phyloP scores from a whole-genome alignment of 2,329 filamentous ascomycete species.

The Xylaria polymorpha region DNA sequence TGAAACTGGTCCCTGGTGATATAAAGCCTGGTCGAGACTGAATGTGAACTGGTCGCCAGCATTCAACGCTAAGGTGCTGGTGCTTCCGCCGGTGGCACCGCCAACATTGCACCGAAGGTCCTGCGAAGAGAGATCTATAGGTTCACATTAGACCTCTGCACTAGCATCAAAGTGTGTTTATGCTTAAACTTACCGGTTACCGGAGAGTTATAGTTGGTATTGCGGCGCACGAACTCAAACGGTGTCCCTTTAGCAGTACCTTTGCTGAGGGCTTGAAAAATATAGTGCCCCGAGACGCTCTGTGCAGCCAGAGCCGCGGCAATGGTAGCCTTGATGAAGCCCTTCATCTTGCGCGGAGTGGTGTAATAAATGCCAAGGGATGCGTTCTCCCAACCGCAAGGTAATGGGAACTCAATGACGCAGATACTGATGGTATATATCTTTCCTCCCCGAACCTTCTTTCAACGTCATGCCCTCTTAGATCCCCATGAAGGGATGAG shows the following conservation, averaged over 20 bases:
- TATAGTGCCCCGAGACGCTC: slow-evolving; percentile 55
- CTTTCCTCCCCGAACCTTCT: background rate
- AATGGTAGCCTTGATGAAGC: slow-evolving; percentile 45
- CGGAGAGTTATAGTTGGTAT: slow-evolving; percentile 61
- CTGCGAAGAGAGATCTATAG: slow-evolving; percentile 52
- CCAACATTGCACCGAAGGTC: slow-evolving; percentile 58
- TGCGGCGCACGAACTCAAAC: slow-evolving; percentile 56
- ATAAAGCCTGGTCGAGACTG: slow-evolving; percentile 54
- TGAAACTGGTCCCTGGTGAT: slow-evolving; percentile 56
- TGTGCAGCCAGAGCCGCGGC: slow-evolving; percentile 49
- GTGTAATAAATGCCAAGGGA: background rate
- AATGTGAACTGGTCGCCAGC: slow-evolving; percentile 57
- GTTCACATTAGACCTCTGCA: background rate
- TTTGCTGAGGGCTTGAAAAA: slow-evolving; percentile 54
- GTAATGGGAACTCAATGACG: slow-evolving; percentile 3
- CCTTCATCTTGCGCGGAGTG: slow-evolving; percentile 48
- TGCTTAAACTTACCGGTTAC: slow-evolving; percentile 50
- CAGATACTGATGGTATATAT: slow-evolving; percentile 29
- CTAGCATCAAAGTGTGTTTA: background rate
- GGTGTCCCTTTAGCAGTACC: slow-evolving; percentile 50
- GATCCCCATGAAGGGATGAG: background rate
- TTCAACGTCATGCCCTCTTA: background rate
- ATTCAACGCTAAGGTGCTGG: slow-evolving; percentile 51
- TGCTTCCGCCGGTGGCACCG: slow-evolving; percentile 50
- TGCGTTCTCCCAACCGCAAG: background rate